Base-by-base conservation (phyloP, 148 eudicot species). In the Spergularia bocconei region DNA sequence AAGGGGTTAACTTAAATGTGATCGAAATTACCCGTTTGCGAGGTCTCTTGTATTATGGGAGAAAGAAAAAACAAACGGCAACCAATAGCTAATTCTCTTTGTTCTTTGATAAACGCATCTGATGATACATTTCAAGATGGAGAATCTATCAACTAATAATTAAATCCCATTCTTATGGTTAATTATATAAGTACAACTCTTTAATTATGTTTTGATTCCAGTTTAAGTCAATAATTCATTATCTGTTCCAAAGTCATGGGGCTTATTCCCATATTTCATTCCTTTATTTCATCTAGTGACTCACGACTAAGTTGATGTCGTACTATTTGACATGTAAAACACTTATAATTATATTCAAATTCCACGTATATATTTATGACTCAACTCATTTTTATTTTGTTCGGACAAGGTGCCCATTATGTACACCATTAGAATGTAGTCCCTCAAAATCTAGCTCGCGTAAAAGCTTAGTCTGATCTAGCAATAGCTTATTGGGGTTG, bases 201-300 rank as follows among this genome's bases (percentile, higher is more conserved):
- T 39, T n/a, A 36, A 65, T 55, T 54, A 75, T 54, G 9, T 36
- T 75, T 75, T 75, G 71, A 66, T 65, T 66, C 78, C 71, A 19
- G 61, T 55, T 75, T 56, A 66, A 75, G 78, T 75, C 78, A 75
- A 75, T 65, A 75, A 75, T 65, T 38, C 71, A 56, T 75, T 75
- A 75, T 75, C 78, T 75, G 13, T 23, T 66, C 64, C 71, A 65
- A 13, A 75, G 70, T 75, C 78, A 65, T 56, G 59, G 55, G 70
- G 36, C 21, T 58, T n/a, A 55, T 38, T 20, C 11, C 21, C 52
- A 29, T 29, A 29, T 41, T 6, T 58, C 44, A 20, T 19, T 20
- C 36, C 54, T 13, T 70, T 36, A 52, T 23, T 74, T 48, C 55
- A 55, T 38, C 71, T 75, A 75, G 71, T 75, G 70, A 65, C 78